Base-by-base conservation (phyloP, 1,284 basidiomycete species). In the Tetrapyrgos nigripes region DNA sequence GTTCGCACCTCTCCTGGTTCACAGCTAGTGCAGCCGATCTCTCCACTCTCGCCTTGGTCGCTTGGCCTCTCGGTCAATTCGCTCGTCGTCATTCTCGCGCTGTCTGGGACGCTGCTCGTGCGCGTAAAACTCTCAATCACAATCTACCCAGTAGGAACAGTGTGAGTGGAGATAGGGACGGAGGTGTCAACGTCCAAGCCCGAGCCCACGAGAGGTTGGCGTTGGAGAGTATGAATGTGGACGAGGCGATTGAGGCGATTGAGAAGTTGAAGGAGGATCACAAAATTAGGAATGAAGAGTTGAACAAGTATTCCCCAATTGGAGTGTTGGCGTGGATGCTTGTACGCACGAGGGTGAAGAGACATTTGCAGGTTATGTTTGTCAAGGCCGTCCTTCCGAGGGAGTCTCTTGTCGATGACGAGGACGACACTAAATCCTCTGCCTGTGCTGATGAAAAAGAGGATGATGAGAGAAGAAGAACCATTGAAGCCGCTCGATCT, bases 31-130 rank as follows among this genome's bases (percentile, higher is more conserved):
- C 82, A 2, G 76, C 75, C 3, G 83, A 88, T 48, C 71, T 86
- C n/a, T 77, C 79, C 5, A 87, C 87, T 0, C 77, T 87, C 17
- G 83, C 88, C 0, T 73, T 91, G 24, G 76, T 86, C 50, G 71
- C 85, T 26, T 77, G 76, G 50, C 69, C 75, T 64, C 51, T 81
- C 62, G 58, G 66, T 29, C 57, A 65, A 57, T 66, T 72, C 47
- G 67, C 70, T 1, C 65, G 66, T 13, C 63, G 65, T 37, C 71
- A 69, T 49, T 66, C 84, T 3, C 77, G 79, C 24, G 72, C 76
- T 2, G 62, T 78, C 13, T 86, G 84, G 84, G 63, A 64, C 9
- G 62, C 69, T 31, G 78, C 78, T 2, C 51, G 63, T 26, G 48
- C 56, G 14, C 48, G 59, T 9, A 57, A 60, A 24, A 40, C 8